Evolutionary conservation across 2,329 filamentous ascomycete species (phyloP).

Genomic region (Tolypocladium paradoxum): DNA sequence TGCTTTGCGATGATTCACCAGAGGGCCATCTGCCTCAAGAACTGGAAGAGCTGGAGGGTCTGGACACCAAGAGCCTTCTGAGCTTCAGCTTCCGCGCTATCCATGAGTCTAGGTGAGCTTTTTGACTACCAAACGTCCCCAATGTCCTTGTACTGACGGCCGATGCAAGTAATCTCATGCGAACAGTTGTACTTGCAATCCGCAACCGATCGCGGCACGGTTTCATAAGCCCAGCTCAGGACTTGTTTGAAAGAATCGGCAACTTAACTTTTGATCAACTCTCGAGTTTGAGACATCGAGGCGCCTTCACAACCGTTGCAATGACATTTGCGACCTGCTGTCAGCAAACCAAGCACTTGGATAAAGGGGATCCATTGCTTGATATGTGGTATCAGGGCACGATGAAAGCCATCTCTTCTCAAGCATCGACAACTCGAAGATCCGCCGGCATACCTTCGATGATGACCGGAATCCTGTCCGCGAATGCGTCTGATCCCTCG

Average conservation of each 20-base stretch:
- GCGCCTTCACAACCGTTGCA: constrained; percentile 87
- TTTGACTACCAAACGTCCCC: background rate
- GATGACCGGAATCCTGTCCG: constrained; percentile 68
- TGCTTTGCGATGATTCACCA: constrained; percentile 88
- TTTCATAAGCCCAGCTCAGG: constrained; percentile 34
- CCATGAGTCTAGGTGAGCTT: constrained; percentile 78
- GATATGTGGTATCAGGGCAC: constrained; percentile 63
- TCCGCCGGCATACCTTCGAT: constrained; percentile 88
- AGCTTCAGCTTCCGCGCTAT: constrained; percentile 92
- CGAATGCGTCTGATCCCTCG: constrained; percentile 47
- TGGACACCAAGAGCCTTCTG: constrained; percentile 77
- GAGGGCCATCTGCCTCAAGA: constrained; percentile 78
- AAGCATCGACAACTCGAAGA: constrained; percentile 73
- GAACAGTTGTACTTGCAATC: constrained; percentile 45
- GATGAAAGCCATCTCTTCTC: constrained; percentile 58
- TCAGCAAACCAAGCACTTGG: constrained; percentile 43
- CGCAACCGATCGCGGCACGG: constrained; percentile 33
- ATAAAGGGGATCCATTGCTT: constrained; percentile 36
- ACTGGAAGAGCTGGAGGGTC: constrained; percentile 56
- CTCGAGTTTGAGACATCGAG: constrained; percentile 73
- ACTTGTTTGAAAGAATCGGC: constrained; percentile 57
- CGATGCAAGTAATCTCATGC: constrained; percentile 54
- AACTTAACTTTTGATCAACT: constrained; percentile 72
- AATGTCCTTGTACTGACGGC: background rate
- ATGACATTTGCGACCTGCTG: constrained; percentile 80